A percentile compares a stretch with the other conserved stretches of the same genome.
Evolutionary conservation across 148 eudicot genomes (phyloP).

Genomic region (Fallopia convolvulus): DNA sequence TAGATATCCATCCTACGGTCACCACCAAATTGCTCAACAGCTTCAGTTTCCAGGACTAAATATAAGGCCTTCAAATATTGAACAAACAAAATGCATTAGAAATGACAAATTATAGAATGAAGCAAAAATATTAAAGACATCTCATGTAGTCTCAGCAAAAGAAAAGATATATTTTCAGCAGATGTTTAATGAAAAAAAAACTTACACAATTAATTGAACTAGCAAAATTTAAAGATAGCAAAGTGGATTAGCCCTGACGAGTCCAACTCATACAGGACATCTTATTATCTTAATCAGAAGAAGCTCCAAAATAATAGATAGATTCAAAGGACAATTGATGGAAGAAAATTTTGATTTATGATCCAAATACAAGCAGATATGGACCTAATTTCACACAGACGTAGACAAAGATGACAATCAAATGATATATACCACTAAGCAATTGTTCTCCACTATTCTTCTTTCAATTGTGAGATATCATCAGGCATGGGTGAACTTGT

Average conservation of each 20-base stretch:
- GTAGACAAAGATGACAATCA: background rate
- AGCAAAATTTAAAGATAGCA: background rate
- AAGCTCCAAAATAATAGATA: background rate
- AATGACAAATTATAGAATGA: background rate
- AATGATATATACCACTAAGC: background rate
- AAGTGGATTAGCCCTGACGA: background rate
- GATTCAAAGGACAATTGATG: background rate
- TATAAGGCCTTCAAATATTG: constrained; percentile 1
- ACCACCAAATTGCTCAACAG: background rate
- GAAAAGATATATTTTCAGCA: background rate
- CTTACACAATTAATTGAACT: background rate
- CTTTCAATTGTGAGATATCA: background rate
- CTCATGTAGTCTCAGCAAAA: background rate
- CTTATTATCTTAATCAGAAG: background rate
- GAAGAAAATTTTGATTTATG: background rate
- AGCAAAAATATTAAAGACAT: background rate
- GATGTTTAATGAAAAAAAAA: background rate
- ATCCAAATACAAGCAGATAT: background rate
- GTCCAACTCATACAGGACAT: background rate
- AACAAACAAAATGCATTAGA: constrained; percentile 1
- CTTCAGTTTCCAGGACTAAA: constrained; percentile 6
- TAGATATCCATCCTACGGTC: background rate
- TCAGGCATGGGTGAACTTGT: background rate
- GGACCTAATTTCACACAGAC: background rate
- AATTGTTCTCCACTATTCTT: background rate